Evolutionary conservation across 2,329 filamentous ascomycete species (phyloP).

Genomic region (Alternaria sp.): DNA sequence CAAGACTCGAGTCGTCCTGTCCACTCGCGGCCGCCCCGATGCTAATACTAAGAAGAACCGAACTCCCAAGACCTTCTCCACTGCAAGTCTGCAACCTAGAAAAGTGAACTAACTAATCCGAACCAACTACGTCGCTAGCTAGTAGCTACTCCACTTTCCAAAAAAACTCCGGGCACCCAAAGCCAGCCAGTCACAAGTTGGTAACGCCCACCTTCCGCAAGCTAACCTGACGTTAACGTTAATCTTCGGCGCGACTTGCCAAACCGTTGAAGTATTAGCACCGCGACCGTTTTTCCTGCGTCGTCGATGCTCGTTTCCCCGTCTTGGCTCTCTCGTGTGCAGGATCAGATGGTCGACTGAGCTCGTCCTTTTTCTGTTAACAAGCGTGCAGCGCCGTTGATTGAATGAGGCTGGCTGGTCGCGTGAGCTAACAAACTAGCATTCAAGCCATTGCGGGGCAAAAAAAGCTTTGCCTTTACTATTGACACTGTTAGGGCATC

Average conservation of each 20-base stretch:
- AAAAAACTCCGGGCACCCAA: not conserved
- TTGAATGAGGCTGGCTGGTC: not conserved
- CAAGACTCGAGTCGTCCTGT: not conserved
- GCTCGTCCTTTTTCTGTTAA: not conserved
- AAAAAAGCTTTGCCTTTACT: not conserved
- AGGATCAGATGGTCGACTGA: not conserved
- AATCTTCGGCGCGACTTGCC: not conserved
- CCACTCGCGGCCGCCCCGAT: not conserved
- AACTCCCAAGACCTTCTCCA: not conserved
- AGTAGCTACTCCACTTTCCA: not conserved
- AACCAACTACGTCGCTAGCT: not conserved
- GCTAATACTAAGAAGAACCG: not conserved
- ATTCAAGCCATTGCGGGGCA: not conserved
- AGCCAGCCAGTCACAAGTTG: not conserved
- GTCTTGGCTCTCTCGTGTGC: not conserved
- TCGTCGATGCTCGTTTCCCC: not conserved
- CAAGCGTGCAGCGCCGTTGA: not conserved
- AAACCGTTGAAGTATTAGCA: not conserved
- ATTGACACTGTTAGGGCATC: not conserved
- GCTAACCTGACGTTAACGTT: not conserved
- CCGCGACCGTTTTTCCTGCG: not conserved
- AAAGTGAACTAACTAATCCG: not conserved
- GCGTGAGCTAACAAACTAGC: not conserved
- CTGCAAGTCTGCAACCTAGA: not conserved
- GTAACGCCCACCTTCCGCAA: not conserved